Base-by-base conservation (phyloP, 2,329 filamentous ascomycete genomes). In the Rhexocercosporidium sp. region DNA sequence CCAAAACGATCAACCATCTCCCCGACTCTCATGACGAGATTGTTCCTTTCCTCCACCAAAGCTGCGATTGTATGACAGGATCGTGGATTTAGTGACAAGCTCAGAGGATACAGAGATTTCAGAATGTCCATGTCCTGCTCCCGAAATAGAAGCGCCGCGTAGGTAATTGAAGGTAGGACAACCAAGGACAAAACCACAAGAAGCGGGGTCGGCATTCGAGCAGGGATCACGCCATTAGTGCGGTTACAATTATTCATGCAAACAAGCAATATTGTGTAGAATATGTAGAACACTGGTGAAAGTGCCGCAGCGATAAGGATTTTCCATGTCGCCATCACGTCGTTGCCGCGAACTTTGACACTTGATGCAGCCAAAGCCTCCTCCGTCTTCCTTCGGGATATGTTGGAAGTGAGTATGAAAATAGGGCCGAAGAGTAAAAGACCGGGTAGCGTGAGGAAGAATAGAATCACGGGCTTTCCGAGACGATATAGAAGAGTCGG, bases 61-160 rank as follows among this genome's bases (percentile, higher is more conserved):
- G 89, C 90, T 68, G 92, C 87, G 57, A 98, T 86, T 66, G 91
- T 93, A 80, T 93, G 95, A 76, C 89, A 90, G 1, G 92, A 94
- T 3, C 89, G 89, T 0, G 95, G 95, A 74, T 90, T 90, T 75
- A 97, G 85, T 70, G 91, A 94, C 46, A 97, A 84, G 59, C 96
- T 83, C 18, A 98, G 86, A 3, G 95, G 95, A 16, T 92, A 88
- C 18, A 98, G 85, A 0, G 94, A 97, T 80, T 97, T 97, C 81
- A 95, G 83, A 63, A 97, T 97, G 77, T 97, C 95, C 93, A 98
- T 97, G 62, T 94, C 94, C 16, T 96, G 90, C 80, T 98, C 95
- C 56, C 95, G 95, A 71, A 97, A 96, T 11, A 94, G 89, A 59
- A 98, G 87, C 3, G 94, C 92, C 3, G 93, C 93, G 78, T 96